Evolutionary conservation across 208 protist genomes (phyloP).

Genomic region (Leptomonas seymouri): DNA sequence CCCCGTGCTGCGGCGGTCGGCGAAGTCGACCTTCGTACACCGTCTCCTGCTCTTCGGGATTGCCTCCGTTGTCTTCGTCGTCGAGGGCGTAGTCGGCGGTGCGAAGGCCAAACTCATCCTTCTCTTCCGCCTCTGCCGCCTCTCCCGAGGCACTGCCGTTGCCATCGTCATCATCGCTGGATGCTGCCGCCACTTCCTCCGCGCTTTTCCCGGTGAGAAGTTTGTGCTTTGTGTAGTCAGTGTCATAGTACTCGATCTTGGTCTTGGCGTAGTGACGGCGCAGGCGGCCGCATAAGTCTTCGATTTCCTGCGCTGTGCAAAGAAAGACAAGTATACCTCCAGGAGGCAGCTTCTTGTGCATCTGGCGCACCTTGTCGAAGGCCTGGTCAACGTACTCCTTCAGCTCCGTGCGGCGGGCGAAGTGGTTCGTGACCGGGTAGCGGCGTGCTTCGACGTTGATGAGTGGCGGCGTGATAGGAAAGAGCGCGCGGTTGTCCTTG

Average conservation of each 20-base stretch:
- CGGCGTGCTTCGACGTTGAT: conserved; percentile 96
- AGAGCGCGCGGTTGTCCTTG: conserved; percentile 95
- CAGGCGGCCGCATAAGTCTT: conserved; percentile 87
- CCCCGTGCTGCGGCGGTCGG: conserved; percentile 10
- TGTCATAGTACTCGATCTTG: conserved; percentile 87
- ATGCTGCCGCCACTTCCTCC: conserved; percentile 37
- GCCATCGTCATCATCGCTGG: conserved; percentile 26
- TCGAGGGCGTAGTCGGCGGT: conserved; percentile 55
- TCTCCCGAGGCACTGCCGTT: conserved; percentile 2
- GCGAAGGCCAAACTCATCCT: conserved; percentile 45
- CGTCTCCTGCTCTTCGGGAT: conserved; percentile 23
- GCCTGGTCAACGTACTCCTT: conserved; percentile 95
- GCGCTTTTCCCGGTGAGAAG: conserved; percentile 45
- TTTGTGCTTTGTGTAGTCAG: conserved; percentile 72
- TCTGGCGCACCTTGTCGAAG: conserved; percentile 95
- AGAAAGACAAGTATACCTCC: conserved; percentile 99
- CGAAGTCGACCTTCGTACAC: conserved; percentile 29
- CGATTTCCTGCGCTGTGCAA: conserved; percentile 96
- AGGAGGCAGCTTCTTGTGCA: conserved; percentile 97
- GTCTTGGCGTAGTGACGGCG: conserved; percentile 81
- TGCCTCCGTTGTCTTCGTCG: conserved; percentile 28
- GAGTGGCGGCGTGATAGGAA: conserved; percentile 93
- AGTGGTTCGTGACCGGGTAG: conserved; percentile 98
- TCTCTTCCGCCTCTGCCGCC: conserved; percentile 17
- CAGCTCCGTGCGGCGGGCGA: conserved; percentile 92